phyloP scores from a whole-genome alignment of 2,329 filamentous ascomycete species.

The Teratosphaeria nubilosa region DNA sequence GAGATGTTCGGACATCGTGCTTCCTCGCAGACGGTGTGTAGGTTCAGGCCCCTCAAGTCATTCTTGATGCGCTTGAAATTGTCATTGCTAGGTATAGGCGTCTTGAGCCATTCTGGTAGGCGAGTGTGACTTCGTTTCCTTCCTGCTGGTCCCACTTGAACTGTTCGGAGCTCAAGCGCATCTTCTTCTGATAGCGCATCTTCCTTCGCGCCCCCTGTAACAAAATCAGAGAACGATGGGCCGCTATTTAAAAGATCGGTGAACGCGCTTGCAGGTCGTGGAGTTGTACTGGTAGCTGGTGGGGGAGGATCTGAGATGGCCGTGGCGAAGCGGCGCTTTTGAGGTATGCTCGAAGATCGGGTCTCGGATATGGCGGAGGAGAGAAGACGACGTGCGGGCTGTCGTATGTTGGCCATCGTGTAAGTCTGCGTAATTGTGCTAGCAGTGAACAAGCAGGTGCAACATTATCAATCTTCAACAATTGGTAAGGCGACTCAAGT shows the following conservation, averaged over 20 bases:
- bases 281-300: constrained; percentile 19
- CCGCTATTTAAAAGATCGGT: constrained; percentile 54
- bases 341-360: constrained; percentile 17
- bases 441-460: background rate
- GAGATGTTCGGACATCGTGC: constrained; percentile 94
- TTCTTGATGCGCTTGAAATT: constrained; percentile 95
- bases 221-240: constrained; percentile 55
- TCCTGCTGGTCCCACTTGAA: constrained; percentile 50
- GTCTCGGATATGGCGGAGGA: constrained; percentile 11
- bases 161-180: constrained; percentile 51
- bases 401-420: constrained; percentile 19
- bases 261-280: constrained; percentile 44
- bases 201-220: constrained; percentile 29
- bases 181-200: constrained; percentile 36
- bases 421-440: background rate
- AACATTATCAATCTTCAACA: background rate
- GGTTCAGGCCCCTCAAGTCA: constrained; percentile 75
- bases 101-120: constrained; percentile 91
- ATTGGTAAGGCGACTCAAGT: background rate
- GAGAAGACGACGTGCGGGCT: constrained; percentile 17
- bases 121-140: constrained; percentile 59
- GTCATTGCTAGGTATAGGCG: constrained; percentile 72
- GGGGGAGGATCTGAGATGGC: constrained; percentile 29
- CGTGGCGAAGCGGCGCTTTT: constrained; percentile 35
- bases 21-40: constrained; percentile 97